These are phyloP conservation scores for Ceratobasidium sp. DNA, from an alignment of 1,284 basidiomycete genomes.

Conservation along the genomic window DNA sequence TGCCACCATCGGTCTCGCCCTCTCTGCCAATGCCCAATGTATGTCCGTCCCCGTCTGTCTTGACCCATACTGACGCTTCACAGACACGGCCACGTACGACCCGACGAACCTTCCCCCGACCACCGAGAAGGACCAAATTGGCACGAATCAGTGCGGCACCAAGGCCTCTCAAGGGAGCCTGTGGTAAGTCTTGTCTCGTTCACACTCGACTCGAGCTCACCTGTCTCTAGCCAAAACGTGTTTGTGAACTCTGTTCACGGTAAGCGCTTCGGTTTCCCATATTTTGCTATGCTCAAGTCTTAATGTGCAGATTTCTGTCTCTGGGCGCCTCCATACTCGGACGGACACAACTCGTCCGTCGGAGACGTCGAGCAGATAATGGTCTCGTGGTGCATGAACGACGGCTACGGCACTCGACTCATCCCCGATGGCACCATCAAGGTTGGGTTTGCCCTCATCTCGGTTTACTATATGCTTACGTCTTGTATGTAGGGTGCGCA, in stretches of 20 bases:
- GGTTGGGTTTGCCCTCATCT: neutral
- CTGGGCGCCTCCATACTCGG: slow-evolving; percentile 33
- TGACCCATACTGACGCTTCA: neutral
- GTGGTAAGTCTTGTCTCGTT: slow-evolving; percentile 48
- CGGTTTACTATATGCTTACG: neutral
- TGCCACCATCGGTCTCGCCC: slow-evolving; percentile 8
- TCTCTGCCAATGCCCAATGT: slow-evolving; percentile 15
- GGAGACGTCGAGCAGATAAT: slow-evolving; percentile 45
- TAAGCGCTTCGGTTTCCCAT: neutral
- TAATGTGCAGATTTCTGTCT: slow-evolving; percentile 12
- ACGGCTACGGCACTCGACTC: slow-evolving; percentile 50
- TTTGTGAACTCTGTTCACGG: slow-evolving; percentile 47
- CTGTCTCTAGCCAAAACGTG: slow-evolving; percentile 47
- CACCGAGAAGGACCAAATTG: slow-evolving; percentile 42
- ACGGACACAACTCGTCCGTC: slow-evolving; percentile 36
- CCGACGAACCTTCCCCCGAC: slow-evolving; percentile 41
- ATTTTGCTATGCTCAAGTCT: too few species aligned
- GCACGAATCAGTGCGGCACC: slow-evolving; percentile 51
- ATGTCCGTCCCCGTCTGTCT: neutral
- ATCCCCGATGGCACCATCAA: slow-evolving; percentile 50
- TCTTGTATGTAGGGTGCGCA: slow-evolving; percentile 47
- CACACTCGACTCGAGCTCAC: neutral
- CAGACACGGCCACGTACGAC: slow-evolving; percentile 44
- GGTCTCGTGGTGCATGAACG: slow-evolving; percentile 52
- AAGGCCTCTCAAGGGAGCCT: slow-evolving; percentile 48